Base-by-base conservation (phyloP, 1,139 yeast genomes). In the Debaryomyces nepalensis region DNA sequence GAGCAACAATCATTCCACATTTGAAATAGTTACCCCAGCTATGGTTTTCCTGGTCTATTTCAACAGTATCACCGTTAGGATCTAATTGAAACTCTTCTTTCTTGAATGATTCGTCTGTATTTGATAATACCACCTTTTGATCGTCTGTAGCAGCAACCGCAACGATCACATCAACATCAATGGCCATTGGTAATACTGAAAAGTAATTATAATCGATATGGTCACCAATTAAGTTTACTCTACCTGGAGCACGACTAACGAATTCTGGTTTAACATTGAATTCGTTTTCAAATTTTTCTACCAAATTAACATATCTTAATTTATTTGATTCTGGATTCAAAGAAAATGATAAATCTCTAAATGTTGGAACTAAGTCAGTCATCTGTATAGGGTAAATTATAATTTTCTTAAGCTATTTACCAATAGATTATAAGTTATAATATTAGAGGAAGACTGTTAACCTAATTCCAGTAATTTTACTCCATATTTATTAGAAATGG, bases 131-230 rank as follows among this genome's bases (percentile, higher is more conserved):
- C 26, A 81, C 66, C 12, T 58, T 55, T 26, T 52, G 54, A 27
- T 59, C 62, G 9, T 62, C 56, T 9, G 56, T 52, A 4, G 61
- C 49, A 18, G 62, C 55, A 11, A 79, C 82, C 11, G 84, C 88
- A 52, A 78, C 77, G 38, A 82, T 63, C 48, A 84, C 78, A 55
- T 84, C 90, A 14, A 71, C 75, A 43, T 81, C 85, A 37, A 84
- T 80, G 6, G 91, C 89, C 84, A 84, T 79, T n/a, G 91, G 91
- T 52, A 84, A 70, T 11, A 82, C 87, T 3, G 87, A 75, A 57
- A 81, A 84, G 56, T 76, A 75, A 47, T 81, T 78, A 58, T 84
- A 84, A 64, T 84, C 91, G 44, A 84, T 79, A 57, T 84, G 91
- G 51, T 84, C 91, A 30, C 91, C 91, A 47, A 84, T 82, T 48